Conservation (phyloP, 495 filamentous ascomycete species). For the Copromyces sp. region DNA sequence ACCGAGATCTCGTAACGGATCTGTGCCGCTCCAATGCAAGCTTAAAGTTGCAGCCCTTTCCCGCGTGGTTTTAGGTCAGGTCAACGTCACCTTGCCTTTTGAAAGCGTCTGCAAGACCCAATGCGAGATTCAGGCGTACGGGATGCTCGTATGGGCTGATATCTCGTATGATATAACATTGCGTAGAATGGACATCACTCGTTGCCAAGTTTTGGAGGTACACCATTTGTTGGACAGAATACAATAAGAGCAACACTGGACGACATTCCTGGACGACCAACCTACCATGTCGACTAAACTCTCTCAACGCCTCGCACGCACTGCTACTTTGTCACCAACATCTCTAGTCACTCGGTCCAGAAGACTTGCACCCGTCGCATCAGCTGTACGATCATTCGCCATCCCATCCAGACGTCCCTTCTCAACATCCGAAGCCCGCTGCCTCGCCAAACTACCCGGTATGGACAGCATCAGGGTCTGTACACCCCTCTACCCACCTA, state of each 20-base stretch:
- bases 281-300: neutral
- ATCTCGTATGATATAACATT: neutral
- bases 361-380: neutral
- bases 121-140: neutral
- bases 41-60: neutral
- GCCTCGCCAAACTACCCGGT: neutral
- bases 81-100: neutral
- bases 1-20: neutral
- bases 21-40: neutral
- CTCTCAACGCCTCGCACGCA: neutral
- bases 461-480: neutral
- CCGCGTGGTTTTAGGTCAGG: neutral
- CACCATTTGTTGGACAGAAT: neutral
- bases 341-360: neutral
- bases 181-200: neutral
- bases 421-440: neutral
- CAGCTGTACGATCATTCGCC: neutral
- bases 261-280: neutral
- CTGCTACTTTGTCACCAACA: neutral
- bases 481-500: too few relatives aligned
- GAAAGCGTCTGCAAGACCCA: neutral
- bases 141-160: neutral
- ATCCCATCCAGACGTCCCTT: neutral
- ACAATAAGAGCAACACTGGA: neutral
- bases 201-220: neutral